Evolutionary conservation across 1,284 basidiomycete species (phyloP), one percentile per base, ranked within the genome.

Genomic region (Fomes fomentarius): DNA sequence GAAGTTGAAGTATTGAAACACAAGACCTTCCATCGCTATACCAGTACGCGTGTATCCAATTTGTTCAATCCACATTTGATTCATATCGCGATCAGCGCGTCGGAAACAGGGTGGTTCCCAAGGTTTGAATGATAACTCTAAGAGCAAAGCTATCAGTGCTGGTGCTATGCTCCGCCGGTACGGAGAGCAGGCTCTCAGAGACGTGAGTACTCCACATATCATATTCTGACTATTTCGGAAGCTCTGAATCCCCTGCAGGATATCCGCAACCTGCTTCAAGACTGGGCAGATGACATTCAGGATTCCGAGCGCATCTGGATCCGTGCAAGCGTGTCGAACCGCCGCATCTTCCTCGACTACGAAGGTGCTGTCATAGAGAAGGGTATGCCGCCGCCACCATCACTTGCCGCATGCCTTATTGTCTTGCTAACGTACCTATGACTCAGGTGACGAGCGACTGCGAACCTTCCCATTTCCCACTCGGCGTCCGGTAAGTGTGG

Each of bases 11-110:
- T 99, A 2, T 66, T 99, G 38, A 80, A 81, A 56, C 94, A 97
- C 69, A 99, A 99, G 74, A 98, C 97, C 0, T 99, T 98, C 72
- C 97, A 99, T 72, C 87, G 97, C 7, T 99, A 99, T 71, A 99
- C 97, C 0, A 99, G 94, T 96, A 56, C 56, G 83, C 52, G 19
- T 12, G 25, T 14, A 4, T 21, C 30, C 28, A 10, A 53, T 35
- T 37, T 50, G 25, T 26, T 50, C 19, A 3, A 10, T 50, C 54
- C 3, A 55, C 31, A 7, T 11, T 34, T 11, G n/a, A 11, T 5
- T 6, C 19, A 24, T 40, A 3, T 11, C 5, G 19, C 49, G n/a
- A 19, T 1, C 28, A 97, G 94, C 97, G 35, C 91, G 97, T 63
- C 82, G 93, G 61, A 99, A 99, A 72, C 97, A 99, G 76, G 97